Percentiles rank a stretch among this genome's conserved stretches.
Conservation (phyloP, 257 asterid species). For the Sherardia arvensis region DNA sequence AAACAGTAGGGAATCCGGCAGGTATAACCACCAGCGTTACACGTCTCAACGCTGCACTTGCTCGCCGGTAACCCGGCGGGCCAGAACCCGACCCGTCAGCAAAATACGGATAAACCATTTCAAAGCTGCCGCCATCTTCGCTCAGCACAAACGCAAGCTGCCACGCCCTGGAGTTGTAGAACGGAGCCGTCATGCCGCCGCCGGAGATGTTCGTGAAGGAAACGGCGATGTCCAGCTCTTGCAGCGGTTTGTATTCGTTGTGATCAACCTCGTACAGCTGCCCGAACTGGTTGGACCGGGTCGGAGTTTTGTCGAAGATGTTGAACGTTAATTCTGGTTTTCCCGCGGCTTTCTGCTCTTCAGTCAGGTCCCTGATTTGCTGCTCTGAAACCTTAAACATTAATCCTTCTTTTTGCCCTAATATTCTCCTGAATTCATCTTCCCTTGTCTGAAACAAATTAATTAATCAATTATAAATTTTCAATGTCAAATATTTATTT, state of each 20-base stretch:
- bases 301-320: conserved; percentile 29
- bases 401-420: conserved; percentile 36
- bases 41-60: conserved; percentile 30
- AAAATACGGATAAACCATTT: conserved; percentile 77
- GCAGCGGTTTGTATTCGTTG: conserved; percentile 22
- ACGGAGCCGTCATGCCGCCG: conserved; percentile 55
- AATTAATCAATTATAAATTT: no score
- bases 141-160: conserved; percentile 26
- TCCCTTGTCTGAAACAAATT: not conserved
- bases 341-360: conserved; percentile 23
- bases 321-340: conserved; percentile 19
- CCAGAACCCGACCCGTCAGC: not conserved
- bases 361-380: conserved; percentile 48
- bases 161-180: conserved; percentile 45
- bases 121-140: conserved; percentile 63
- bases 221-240: conserved; percentile 38
- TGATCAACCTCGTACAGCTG: conserved; percentile 39
- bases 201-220: conserved; percentile 41
- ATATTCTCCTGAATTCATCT: conserved; percentile 17
- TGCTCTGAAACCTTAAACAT: conserved; percentile 51
- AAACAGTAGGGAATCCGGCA: conserved; percentile 59
- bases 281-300: conserved; percentile 43
- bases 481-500: no score
- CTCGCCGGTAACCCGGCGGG: conserved; percentile 27
- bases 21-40: conserved; percentile 53